Evolutionary conservation across 768 basidiomycete genomes (phyloP).

Genomic region (Nidularia pulvinata): DNA sequence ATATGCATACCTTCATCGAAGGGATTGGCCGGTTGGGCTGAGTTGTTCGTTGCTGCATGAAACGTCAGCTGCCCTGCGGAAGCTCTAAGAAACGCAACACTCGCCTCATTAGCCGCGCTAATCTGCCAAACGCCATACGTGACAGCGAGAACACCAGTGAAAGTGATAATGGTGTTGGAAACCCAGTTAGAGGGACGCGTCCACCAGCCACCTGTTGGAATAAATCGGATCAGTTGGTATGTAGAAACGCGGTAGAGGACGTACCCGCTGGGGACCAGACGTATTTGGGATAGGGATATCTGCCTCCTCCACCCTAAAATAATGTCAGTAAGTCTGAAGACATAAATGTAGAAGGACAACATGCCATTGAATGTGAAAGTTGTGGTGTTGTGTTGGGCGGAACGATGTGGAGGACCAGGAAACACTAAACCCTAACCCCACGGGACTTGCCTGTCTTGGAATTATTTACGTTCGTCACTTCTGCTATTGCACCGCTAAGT

Average conservation of each 20-base stretch:
- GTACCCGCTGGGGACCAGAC: slow-evolving; percentile 93
- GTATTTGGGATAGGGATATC: slow-evolving; percentile 93
- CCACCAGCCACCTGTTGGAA: slow-evolving; percentile 89
- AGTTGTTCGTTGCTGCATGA: too few relatives aligned
- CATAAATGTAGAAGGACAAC: not conserved
- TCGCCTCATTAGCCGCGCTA: slow-evolving; percentile 81
- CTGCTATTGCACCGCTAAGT: too few relatives aligned
- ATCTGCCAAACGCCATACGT: slow-evolving; percentile 68
- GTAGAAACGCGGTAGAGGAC: slow-evolving; percentile 1
- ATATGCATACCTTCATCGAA: too few relatives aligned
- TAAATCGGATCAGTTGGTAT: slow-evolving; percentile 3
- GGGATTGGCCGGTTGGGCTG: too few relatives aligned
- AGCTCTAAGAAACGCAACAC: slow-evolving; percentile 14
- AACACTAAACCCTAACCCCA: not conserved
- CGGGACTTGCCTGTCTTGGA: not conserved
- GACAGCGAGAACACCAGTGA: slow-evolving; percentile 64
- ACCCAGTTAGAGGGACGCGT: slow-evolving; percentile 89
- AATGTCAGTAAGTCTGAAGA: not conserved
- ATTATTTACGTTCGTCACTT: slow-evolving; percentile 1
- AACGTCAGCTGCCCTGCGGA: too few relatives aligned
- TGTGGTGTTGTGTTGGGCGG: too few relatives aligned
- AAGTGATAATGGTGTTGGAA: slow-evolving; percentile 76
- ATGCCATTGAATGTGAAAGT: too few relatives aligned
- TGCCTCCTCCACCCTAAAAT: slow-evolving; percentile 79
- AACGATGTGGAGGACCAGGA: too few relatives aligned